These are phyloP conservation scores for Chaetomium strumarium DNA, from an alignment of 2,329 filamentous ascomycete genomes.

Conservation along the genomic window DNA sequence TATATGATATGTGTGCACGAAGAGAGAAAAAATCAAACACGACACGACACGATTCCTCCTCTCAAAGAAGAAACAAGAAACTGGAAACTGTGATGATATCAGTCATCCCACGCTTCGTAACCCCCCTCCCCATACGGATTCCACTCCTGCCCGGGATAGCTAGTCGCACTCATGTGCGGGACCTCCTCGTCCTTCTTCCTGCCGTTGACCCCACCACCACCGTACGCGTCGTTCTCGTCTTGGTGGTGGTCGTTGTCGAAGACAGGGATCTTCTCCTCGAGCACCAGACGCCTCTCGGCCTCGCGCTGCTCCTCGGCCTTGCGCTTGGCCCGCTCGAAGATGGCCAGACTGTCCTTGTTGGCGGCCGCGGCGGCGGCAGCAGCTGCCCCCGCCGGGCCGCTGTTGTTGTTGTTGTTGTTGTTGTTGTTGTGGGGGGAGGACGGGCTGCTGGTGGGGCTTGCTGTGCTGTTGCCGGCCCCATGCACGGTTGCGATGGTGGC, in stretches of 20 bases:
- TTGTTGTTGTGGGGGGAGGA: conserved; percentile 19
- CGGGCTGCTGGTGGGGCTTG: neutral
- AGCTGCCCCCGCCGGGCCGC: too few species aligned
- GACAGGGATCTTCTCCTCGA: conserved; percentile 49
- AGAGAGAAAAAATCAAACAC: too few species aligned
- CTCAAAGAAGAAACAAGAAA: neutral
- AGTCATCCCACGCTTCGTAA: conserved; percentile 25
- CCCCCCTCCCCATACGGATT: conserved; percentile 43
- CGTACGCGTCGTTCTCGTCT: conserved; percentile 20
- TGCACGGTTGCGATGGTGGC: conserved; percentile 13
- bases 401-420: too few species aligned
- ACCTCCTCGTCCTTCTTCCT: conserved; percentile 38
- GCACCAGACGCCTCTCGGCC: conserved; percentile 11
- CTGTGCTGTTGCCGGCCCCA: conserved; percentile 4
- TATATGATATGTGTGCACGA: too few species aligned
- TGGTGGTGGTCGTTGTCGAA: conserved; percentile 31
- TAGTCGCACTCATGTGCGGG: conserved; percentile 59
- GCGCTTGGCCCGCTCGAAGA: conserved; percentile 40
- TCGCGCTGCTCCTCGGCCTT: conserved; percentile 26
- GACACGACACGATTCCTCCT: neutral
- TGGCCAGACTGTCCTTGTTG: conserved; percentile 28
- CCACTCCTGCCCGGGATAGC: conserved; percentile 68
- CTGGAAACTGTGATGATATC: neutral
- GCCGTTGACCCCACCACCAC: conserved; percentile 28
- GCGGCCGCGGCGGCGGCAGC: conserved; percentile 12